Conservation (phyloP, 768 basidiomycete genomes). For the Russula lepida region DNA sequence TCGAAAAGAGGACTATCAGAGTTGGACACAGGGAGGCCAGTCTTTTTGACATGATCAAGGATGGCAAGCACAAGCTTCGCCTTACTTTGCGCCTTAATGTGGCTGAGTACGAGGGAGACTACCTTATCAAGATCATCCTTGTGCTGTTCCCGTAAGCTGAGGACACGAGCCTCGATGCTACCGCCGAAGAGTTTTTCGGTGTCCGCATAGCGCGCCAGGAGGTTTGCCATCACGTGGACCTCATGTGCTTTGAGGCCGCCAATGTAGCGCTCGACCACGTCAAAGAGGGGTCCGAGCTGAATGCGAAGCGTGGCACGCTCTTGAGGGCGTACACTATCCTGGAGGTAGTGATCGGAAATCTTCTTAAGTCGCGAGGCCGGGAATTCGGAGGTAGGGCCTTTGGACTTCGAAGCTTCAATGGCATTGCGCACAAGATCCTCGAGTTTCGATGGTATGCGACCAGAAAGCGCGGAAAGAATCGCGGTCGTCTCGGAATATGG, state of each 20-base stretch:
- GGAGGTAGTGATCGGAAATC: conserved; percentile 74
- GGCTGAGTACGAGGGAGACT: conserved; percentile 79
- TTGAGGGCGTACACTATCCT: conserved; percentile 69
- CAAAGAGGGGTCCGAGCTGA: conserved; percentile 60
- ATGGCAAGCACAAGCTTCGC: conserved; percentile 78
- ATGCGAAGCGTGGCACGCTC: conserved; percentile 75
- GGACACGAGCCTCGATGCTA: conserved; percentile 85
- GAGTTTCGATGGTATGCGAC: conserved; percentile 86
- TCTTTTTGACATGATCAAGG: conserved; percentile 83
- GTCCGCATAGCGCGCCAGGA: conserved; percentile 71
- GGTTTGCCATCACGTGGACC: conserved; percentile 61
- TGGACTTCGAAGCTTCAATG: conserved; percentile 68
- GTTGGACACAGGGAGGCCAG: conserved; percentile 66
- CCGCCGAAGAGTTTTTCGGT: conserved; percentile 93
- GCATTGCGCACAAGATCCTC: conserved; percentile 77
- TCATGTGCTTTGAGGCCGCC: conserved; percentile 85
- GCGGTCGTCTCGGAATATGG: conserved; percentile 81
- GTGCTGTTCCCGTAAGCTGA: conserved; percentile 83
- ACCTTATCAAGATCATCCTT: conserved; percentile 90
- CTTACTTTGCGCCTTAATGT: conserved; percentile 93
- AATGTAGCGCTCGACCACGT: conserved; percentile 71
- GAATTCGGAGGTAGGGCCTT: conserved; percentile 75
- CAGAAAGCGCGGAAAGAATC: conserved; percentile 81
- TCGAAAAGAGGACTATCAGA: conserved; percentile 65
- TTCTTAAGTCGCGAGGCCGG: conserved; percentile 83